phyloP scores from a whole-genome alignment of 495 filamentous ascomycete genomes.

The Diplogelasinospora grovesii region DNA sequence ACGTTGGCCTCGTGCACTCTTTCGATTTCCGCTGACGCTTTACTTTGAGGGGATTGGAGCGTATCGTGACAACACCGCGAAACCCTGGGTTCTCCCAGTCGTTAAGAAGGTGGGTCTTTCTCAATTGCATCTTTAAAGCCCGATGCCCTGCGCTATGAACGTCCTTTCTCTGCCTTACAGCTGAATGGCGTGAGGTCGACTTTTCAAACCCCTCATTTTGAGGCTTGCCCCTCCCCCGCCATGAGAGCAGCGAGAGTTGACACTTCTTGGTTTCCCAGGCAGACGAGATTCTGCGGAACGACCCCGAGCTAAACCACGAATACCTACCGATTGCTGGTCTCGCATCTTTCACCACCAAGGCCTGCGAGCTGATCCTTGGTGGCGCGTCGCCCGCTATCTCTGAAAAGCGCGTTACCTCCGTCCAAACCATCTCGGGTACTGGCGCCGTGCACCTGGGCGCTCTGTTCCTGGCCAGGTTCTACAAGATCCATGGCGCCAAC shows the following conservation, averaged over 20 bases:
- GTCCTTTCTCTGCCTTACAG: too few species aligned
- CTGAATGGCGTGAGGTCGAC: too few species aligned
- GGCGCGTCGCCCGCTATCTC: conserved; percentile 69
- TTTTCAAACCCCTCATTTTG: too few species aligned
- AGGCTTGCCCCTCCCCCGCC: conserved; percentile 1
- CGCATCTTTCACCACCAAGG: conserved; percentile 72
- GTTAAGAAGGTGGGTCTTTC: conserved; percentile 73
- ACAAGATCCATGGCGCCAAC: conserved; percentile 55
- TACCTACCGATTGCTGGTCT: conserved; percentile 96
- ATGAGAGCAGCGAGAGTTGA: not conserved
- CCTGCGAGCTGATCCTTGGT: conserved; percentile 84
- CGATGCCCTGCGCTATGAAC: too few species aligned
- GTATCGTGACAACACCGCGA: conserved; percentile 90
- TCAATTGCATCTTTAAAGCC: not conserved
- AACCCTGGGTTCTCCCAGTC: conserved; percentile 97
- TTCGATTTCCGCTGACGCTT: not conserved
- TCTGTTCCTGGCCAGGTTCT: conserved; percentile 77
- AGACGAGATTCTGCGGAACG: conserved; percentile 76
- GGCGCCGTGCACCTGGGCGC: conserved; percentile 85
- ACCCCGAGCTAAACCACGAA: conserved; percentile 92
- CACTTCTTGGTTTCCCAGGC: too few species aligned
- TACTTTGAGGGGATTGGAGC: conserved; percentile 72
- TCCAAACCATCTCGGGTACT: conserved; percentile 87
- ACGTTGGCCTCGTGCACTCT: not conserved
- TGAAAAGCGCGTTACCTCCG: conserved; percentile 70